These are phyloP conservation scores for Beauveria rudraprayagi DNA, from an alignment of 2,329 filamentous ascomycete species.

Conservation along the genomic window DNA sequence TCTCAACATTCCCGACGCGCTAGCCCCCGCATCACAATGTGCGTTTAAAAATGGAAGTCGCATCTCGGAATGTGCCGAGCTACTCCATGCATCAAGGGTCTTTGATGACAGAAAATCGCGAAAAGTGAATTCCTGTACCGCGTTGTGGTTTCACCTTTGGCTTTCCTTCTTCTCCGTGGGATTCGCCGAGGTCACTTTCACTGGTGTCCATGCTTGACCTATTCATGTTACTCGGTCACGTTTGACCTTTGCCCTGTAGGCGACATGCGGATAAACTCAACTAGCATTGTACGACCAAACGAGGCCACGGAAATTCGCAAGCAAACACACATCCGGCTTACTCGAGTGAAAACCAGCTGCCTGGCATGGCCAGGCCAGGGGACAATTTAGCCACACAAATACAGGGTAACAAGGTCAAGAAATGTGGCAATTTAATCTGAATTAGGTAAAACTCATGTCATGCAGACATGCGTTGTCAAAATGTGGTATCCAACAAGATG, in stretches of 20 bases:
- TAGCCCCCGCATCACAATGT: not conserved
- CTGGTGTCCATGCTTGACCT: too few relatives aligned
- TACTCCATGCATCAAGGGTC: not conserved
- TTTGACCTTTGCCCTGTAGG: too few relatives aligned
- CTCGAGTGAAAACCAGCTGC: not conserved
- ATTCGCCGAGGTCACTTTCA: too few relatives aligned
- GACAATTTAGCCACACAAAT: not conserved
- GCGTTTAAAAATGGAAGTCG: not conserved
- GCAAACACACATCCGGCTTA: too few relatives aligned
- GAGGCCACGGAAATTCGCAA: too few relatives aligned
- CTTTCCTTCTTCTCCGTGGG: too few relatives aligned
- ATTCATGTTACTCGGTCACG: too few relatives aligned
- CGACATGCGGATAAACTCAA: too few relatives aligned
- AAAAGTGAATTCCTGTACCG: too few relatives aligned
- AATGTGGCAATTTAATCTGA: not conserved
- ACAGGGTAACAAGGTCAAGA: not conserved
- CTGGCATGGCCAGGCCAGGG: not conserved
- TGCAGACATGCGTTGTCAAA: not conserved
- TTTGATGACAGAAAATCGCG: too few relatives aligned
- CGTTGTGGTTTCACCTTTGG: too few relatives aligned
- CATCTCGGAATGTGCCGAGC: not conserved
- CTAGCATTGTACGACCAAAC: too few relatives aligned
- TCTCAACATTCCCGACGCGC: not conserved
- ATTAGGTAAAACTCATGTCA: not conserved
- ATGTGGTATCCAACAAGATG: constrained; percentile 6